Base-by-base conservation (phyloP, 225 moss, liverwort and hornwort species). In the Bryoerythrophyllum caledonicum region DNA sequence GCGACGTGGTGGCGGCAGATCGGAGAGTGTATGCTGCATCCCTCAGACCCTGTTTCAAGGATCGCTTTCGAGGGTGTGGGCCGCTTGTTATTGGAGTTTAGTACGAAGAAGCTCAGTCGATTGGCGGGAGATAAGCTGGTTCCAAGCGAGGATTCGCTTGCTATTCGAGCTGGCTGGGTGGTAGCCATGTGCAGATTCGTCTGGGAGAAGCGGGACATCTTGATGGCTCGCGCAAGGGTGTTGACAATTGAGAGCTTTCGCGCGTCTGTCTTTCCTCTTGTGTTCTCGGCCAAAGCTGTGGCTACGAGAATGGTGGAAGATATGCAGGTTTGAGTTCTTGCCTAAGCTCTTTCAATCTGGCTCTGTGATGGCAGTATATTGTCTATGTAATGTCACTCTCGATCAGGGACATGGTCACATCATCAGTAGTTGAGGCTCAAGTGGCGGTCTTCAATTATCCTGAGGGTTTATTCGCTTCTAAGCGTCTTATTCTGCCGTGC, bases 101-200 rank as follows among this genome's bases (percentile, higher is more conserved):
- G 86, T 17, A 82, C 85, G 7, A 91, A 89, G 68, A 85, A 83
- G 28, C 76, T 93, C 71, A 91, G 90, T 81, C 74, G 93, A 23
- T 79, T 90, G 78, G 93, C 93, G 44, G 93, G 93, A 12, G 90
- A 93, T 67, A 93, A 93, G 82, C 75, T 93, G 49, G 90, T 89
- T 52, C 89, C 90, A 19, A 90, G 87, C 68, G 93, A 91, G 71
- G 91, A 87, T 67, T 84, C 87, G 35, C 82, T 93, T 40, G 90
- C 89, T 27, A 91, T 93, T 63, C 83, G 89, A 63, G 87, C 93
- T 57, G 82, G 72, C 70, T 91, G 90, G 93, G 89, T 91, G 27
- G 90, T 86, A 10, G 71, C 83, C 54, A 89, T 91, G 90, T 93
- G 93, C 79, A 83, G 87, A 65, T 93, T 85, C 75, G 74, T 89